A percentile compares a stretch with the other conserved stretches of the same genome.
Conservation (phyloP, 202 grass and related monocot species). For the Elaeis oleifera region DNA sequence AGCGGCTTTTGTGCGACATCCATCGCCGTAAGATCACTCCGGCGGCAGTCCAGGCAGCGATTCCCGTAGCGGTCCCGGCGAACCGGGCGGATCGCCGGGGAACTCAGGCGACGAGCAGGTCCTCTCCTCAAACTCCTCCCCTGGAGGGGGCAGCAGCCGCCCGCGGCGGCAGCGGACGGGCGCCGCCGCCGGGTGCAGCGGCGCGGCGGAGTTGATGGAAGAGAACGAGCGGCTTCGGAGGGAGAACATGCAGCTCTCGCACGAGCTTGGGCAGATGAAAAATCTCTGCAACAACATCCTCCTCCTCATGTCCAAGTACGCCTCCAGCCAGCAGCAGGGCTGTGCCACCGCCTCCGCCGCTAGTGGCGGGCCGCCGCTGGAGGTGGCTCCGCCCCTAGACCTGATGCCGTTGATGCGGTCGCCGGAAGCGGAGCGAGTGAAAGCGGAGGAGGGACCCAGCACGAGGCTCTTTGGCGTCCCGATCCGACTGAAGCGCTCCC, state of each 20-base stretch:
- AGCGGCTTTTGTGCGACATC: conserved; percentile 15
- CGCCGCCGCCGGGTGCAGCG: not conserved
- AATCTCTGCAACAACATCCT: conserved; percentile 17
- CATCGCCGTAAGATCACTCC: conserved; percentile 11
- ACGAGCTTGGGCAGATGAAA: conserved; percentile 12
- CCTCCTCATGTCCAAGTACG: conserved; percentile 18
- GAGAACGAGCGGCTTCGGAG: conserved; percentile 16
- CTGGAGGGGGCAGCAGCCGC: not conserved
- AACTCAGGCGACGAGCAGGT: conserved; percentile 14
- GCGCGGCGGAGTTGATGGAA: conserved; percentile 2
- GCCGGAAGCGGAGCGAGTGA: no score
- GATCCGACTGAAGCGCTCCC: conserved; percentile 19
- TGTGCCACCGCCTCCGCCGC: not conserved
- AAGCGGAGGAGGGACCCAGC: not conserved
- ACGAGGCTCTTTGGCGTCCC: conserved; percentile 23
- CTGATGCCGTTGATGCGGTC: not conserved
- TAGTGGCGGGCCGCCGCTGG: not conserved
- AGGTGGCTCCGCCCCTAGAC: not conserved
- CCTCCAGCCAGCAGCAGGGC: not conserved
- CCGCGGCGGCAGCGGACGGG: no score
- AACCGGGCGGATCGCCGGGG: not conserved
- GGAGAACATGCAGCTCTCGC: conserved; percentile 17
- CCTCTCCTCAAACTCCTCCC: not conserved
- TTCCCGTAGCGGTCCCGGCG: not conserved
- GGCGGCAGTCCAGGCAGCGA: not conserved